Evolutionary conservation across 257 asterid species (phyloP).

Genomic region (Ligustrum vulgare): DNA sequence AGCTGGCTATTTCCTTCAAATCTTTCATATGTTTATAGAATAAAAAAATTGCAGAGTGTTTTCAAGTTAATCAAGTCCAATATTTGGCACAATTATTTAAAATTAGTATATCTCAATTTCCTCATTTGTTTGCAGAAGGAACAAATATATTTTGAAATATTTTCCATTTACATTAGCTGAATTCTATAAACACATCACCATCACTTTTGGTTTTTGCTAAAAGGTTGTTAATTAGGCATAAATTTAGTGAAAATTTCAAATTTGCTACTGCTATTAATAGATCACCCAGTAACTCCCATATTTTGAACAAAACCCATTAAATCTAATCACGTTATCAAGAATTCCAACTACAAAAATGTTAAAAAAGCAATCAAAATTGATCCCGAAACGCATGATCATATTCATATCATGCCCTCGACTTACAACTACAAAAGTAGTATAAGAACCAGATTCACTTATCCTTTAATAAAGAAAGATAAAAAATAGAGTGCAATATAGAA

Average conservation of each 20-base stretch:
- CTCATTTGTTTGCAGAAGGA: background rate
- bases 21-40: background rate
- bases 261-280: background rate
- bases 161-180: background rate
- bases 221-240: background rate
- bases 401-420: conserved; percentile 10
- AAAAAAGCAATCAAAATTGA: background rate
- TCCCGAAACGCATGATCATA: background rate
- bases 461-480: too few relatives aligned
- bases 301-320: conserved; percentile 9
- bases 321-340: background rate
- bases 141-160: background rate
- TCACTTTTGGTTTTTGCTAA: background rate
- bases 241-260: background rate
- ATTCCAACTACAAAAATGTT: background rate
- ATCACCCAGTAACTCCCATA: background rate
- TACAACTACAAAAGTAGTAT: too few relatives aligned
- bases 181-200: background rate
- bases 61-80: background rate
- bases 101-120: background rate
- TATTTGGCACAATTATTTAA: background rate
- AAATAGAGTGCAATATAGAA: too few relatives aligned
- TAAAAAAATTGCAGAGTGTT: background rate
- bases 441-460: too few relatives aligned
- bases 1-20: background rate